Evolutionary conservation across 2,329 filamentous ascomycete species (phyloP), one percentile per base, ranked within the genome.

Genomic region (Clonostachys rosea): DNA sequence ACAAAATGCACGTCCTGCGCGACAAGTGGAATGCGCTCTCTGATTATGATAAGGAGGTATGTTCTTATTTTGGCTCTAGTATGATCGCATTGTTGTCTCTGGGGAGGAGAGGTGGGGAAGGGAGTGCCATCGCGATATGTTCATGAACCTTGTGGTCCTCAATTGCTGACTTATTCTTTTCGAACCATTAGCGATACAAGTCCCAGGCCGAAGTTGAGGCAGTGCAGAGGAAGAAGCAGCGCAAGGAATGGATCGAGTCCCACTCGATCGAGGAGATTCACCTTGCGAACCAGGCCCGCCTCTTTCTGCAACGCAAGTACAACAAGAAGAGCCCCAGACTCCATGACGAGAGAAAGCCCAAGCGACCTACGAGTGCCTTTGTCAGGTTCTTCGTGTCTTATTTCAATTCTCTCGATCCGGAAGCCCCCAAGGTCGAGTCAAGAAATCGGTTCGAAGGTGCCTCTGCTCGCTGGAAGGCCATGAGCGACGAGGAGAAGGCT

Each of bases 241-340:
- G 66, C 56, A 68, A 71, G 60, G 60, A 65, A 14, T 82, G 78
- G 78, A 59, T 81, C n/a, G 63, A 72, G 49, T 62, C 59, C 30
- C 58, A 71, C 53, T 59, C 69, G 5, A 59, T 64, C 4, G 56
- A 59, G 44, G 60, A 66, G 33, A 73, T 80, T 46, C 51, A 56
- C 43, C 50, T 61, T 3, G 77, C 78, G 50, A 81, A 78, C 65
- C 52, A 50, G 3, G 74, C 76, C 18, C 79, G 79, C 47, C 51
- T 42, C 8, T 51, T 50, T 24, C 67, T 82, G 42, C 61, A 60
- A 47, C 65, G 58, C 46, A 65, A 69, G 47, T 50, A 55, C 43
- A 56, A 59, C 52, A 56, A 58, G 52, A 40, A 47, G 18, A 4
- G 34, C 13, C 34, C 42, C 30, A 49, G 49, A 42, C 69, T 82